Conservation (phyloP, 495 filamentous ascomycete species). For the Rhizodiscina lignyota region DNA sequence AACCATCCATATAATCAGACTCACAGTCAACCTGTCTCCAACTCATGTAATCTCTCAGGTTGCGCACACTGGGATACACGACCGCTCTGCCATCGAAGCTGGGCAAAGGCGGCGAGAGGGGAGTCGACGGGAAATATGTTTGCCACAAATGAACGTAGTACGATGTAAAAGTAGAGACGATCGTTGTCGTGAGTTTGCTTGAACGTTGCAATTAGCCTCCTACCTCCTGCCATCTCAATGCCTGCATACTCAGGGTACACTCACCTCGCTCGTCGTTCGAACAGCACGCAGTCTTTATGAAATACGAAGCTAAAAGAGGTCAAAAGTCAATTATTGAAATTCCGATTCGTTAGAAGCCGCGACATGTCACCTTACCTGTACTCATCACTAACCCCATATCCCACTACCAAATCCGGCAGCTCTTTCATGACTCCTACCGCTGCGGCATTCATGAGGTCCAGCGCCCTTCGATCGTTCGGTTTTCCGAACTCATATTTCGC, state of each 20-base stretch:
- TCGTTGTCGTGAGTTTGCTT: slow-evolving; percentile 81
- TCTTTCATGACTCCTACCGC: slow-evolving; percentile 71
- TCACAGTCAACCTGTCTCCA: slow-evolving; percentile 95
- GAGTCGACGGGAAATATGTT: slow-evolving; percentile 48
- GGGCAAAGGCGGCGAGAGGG: slow-evolving; percentile 59
- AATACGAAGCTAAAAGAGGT: slow-evolving; percentile 74
- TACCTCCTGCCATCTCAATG: too few relatives aligned
- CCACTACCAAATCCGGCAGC: slow-evolving; percentile 67
- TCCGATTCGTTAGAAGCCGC: not conserved
- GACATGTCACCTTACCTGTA: slow-evolving; percentile 41
- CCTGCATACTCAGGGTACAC: not conserved
- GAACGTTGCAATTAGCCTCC: not conserved
- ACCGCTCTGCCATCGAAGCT: slow-evolving; percentile 88
- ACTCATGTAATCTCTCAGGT: slow-evolving; percentile 84
- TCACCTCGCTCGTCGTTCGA: slow-evolving; percentile 73
- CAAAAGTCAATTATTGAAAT: not conserved
- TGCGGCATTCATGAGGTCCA: slow-evolving; percentile 89
- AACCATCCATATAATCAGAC: slow-evolving; percentile 13
- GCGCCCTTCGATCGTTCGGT: slow-evolving; percentile 75
- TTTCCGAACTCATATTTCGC: slow-evolving; percentile 72
- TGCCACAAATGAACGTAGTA: slow-evolving; percentile 76
- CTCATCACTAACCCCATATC: slow-evolving; percentile 88
- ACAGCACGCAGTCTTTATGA: slow-evolving; percentile 60
- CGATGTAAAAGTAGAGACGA: slow-evolving; percentile 85
- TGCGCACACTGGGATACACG: slow-evolving; percentile 59